Conservation (phyloP, 345 rosid genomes). For the Erucastrum elatum region DNA sequence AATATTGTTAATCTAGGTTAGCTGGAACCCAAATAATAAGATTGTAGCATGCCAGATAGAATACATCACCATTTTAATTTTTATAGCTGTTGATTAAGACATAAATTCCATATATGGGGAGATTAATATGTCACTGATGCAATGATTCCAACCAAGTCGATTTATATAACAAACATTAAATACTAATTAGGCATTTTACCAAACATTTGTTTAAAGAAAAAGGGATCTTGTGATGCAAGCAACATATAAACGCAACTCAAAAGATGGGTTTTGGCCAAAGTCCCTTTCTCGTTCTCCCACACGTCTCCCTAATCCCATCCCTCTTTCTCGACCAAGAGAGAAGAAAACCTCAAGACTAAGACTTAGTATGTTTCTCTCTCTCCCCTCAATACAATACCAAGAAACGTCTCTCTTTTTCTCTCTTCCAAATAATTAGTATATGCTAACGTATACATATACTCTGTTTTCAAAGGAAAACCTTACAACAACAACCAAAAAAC, state of each 20-base stretch:
- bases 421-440: slow-evolving; percentile 28
- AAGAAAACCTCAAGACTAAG: slow-evolving; percentile 23
- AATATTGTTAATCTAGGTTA: slow-evolving; percentile 9
- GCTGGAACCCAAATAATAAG: slow-evolving; percentile 24
- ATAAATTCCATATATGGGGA: slow-evolving; percentile 17
- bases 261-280: slow-evolving; percentile 35
- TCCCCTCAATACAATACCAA: background rate
- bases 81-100: slow-evolving; percentile 19
- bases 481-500: slow-evolving; percentile 14
- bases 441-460: slow-evolving; percentile 12
- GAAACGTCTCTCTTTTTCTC: slow-evolving; percentile 16
- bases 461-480: slow-evolving; percentile 4
- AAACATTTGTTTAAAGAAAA: slow-evolving; percentile 12
- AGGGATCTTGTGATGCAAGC: slow-evolving; percentile 36
- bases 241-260: background rate
- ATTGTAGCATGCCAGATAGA: slow-evolving; percentile 9
- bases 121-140: slow-evolving; percentile 10
- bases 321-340: background rate
- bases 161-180: background rate
- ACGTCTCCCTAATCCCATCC: slow-evolving; percentile 27
- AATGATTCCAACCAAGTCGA: slow-evolving; percentile 21
- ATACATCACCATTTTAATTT: background rate
- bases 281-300: slow-evolving; percentile 42
- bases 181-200: background rate
- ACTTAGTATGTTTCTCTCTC: slow-evolving; percentile 1